phyloP scores from a whole-genome alignment of 371 early-diverging fungal genomes.

The Coemansia sp. region DNA sequence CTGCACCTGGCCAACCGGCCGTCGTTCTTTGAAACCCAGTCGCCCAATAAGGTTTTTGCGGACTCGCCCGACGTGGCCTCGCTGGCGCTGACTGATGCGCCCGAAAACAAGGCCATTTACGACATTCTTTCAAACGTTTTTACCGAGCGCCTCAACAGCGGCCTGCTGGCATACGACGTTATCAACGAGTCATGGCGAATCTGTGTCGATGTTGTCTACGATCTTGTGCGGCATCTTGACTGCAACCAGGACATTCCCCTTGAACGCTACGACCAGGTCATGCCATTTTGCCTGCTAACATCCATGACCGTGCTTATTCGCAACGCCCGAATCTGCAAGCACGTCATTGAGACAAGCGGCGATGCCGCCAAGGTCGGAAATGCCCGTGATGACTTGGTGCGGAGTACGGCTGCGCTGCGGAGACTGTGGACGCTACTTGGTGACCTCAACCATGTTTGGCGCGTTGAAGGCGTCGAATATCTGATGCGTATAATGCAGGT shows the following conservation, averaged over 20 bases:
- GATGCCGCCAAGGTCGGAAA: background rate
- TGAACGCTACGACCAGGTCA: slow-evolving; percentile 38
- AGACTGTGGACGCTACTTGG: slow-evolving; percentile 31
- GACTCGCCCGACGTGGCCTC: background rate
- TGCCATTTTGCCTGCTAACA: slow-evolving; percentile 37
- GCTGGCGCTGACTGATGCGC: background rate
- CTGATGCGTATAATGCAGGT: slow-evolving; percentile 37
- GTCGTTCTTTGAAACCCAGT: slow-evolving; percentile 23
- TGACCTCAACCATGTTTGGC: slow-evolving; percentile 27
- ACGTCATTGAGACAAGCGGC: background rate
- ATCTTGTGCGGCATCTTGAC: slow-evolving; percentile 20
- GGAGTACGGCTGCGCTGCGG: slow-evolving; percentile 5
- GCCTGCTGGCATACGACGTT: slow-evolving; percentile 39
- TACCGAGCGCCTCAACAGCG: slow-evolving; percentile 21
- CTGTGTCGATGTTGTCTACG: slow-evolving; percentile 26
- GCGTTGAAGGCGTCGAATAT: slow-evolving; percentile 24
- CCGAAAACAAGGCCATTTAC: slow-evolving; percentile 23
- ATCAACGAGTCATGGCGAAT: slow-evolving; percentile 36
- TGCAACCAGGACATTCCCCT: slow-evolving; percentile 31
- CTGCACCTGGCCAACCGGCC: slow-evolving; percentile 41
- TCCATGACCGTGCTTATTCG: slow-evolving; percentile 38
- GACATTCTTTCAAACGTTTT: slow-evolving; percentile 29
- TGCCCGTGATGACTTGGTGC: background rate
- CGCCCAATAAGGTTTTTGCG: slow-evolving; percentile 10
- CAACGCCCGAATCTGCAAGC: slow-evolving; percentile 20